Percentiles rank a stretch among this genome's conserved stretches.
These are phyloP conservation scores for Ophiocordyceps polyrhachis-furcata DNA, from an alignment of 2,329 filamentous ascomycete genomes.

Conservation along the genomic window DNA sequence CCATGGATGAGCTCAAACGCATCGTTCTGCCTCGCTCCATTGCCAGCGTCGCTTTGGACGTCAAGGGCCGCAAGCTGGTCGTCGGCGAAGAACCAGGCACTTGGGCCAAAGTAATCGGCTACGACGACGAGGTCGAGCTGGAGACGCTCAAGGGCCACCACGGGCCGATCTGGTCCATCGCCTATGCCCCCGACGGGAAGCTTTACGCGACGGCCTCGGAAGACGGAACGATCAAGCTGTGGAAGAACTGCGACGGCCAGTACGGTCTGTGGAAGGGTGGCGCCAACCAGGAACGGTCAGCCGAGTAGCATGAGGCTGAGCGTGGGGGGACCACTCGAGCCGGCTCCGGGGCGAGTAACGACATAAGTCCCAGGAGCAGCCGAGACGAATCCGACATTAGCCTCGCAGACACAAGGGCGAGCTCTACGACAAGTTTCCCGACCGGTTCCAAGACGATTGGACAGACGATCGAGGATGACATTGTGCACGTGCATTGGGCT, in stretches of 20 bases:
- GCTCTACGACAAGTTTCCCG: neutral
- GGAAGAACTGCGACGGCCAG: constrained; percentile 49
- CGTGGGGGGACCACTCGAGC: constrained; percentile 3
- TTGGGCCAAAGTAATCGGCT: constrained; percentile 89
- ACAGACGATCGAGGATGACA: neutral
- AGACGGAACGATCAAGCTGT: constrained; percentile 92
- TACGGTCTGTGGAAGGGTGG: constrained; percentile 45
- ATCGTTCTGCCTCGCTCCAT: constrained; percentile 68
- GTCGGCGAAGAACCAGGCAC: constrained; percentile 85
- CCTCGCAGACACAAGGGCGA: neutral
- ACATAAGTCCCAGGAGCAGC: constrained; percentile 5
- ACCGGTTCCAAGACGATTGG: neutral
- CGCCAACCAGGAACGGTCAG: constrained; percentile 12
- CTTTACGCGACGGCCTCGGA: constrained; percentile 93
- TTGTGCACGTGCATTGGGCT: neutral
- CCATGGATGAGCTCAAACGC: constrained; percentile 57
- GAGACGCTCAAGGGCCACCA: constrained; percentile 95
- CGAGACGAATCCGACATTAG: constrained; percentile 1
- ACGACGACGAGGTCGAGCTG: constrained; percentile 65
- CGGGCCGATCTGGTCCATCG: constrained; percentile 89
- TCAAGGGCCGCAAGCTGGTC: constrained; percentile 63
- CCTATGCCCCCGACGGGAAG: constrained; percentile 88
- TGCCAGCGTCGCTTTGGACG: constrained; percentile 76
- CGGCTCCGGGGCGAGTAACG: constrained; percentile 2
- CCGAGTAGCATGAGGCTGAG: constrained; percentile 17